Conservation (phyloP, 345 rosid species). For the Populus nigra region DNA sequence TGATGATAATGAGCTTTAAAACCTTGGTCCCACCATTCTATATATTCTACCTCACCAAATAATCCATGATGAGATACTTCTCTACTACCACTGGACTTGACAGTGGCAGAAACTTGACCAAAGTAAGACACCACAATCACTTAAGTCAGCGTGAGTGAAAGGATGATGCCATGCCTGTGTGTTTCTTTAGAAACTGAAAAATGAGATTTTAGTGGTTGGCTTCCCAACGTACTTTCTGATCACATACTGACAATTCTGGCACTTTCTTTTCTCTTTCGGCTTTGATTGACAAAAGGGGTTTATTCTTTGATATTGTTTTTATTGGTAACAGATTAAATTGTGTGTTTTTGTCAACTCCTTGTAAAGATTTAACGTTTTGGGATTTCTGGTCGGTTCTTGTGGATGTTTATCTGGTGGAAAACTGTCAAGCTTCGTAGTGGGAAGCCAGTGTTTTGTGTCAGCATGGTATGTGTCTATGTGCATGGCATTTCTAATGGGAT, state of each 20-base stretch:
- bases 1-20: too few relatives aligned
- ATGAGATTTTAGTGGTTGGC: not conserved
- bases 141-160: not conserved
- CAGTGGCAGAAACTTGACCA: not conserved
- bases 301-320: not conserved
- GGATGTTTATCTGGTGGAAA: not conserved
- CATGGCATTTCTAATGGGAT: not conserved
- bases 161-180: not conserved
- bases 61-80: not conserved
- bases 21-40: too few relatives aligned
- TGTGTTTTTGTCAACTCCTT: not conserved
- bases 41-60: too few relatives aligned
- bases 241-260: not conserved
- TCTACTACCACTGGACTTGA: not conserved
- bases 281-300: not conserved
- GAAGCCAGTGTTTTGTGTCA: not conserved
- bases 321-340: not conserved
- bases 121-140: not conserved
- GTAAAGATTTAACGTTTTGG: not conserved
- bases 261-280: not conserved
- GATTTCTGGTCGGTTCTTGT: not conserved
- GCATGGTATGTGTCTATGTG: conserved; percentile 8
- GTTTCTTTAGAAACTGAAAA: conserved; percentile 13
- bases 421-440: too few relatives aligned
- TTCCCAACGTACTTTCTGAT: conserved; percentile 12